phyloP scores from a whole-genome alignment of 352 stramenopile species.

The Globisporangium irregulare region DNA sequence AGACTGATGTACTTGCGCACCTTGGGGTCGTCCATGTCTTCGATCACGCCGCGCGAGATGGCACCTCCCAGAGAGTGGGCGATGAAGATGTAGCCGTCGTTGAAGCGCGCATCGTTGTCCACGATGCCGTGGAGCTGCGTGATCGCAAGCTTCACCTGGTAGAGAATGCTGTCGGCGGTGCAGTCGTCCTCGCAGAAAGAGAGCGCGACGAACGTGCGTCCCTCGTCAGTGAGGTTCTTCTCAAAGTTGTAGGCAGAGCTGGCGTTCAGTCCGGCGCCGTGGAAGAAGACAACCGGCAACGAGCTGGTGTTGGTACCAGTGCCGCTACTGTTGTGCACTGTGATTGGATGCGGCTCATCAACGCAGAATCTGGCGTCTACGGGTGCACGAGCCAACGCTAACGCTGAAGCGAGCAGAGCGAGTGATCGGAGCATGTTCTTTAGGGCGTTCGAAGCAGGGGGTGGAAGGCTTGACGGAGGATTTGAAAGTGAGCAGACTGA shows the following conservation, averaged over 20 bases:
- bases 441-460: too few species aligned
- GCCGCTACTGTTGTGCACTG: too few species aligned
- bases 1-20: constrained; percentile 49
- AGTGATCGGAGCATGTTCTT: too few species aligned
- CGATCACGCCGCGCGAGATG: constrained; percentile 43
- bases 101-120: constrained; percentile 29
- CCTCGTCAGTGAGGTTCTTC: constrained; percentile 34
- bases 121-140: constrained; percentile 34
- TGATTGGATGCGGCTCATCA: not conserved
- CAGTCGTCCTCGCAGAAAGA: constrained; percentile 42
- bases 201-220: constrained; percentile 35
- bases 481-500: too few species aligned
- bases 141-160: constrained; percentile 46
- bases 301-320: too few species aligned
- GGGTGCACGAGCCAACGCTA: too few species aligned
- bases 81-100: constrained; percentile 50
- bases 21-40: constrained; percentile 61
- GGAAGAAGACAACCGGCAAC: constrained; percentile 56
- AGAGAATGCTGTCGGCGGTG: constrained; percentile 28
- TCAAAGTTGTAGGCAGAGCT: constrained; percentile 29
- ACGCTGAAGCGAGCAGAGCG: too few species aligned
- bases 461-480: too few species aligned
- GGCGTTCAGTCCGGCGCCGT: constrained; percentile 34
- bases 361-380: not conserved
- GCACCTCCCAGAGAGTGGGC: constrained; percentile 46